These are phyloP conservation scores for Starmerella geochares DNA, from an alignment of 805 yeast species.

Conservation along the genomic window DNA sequence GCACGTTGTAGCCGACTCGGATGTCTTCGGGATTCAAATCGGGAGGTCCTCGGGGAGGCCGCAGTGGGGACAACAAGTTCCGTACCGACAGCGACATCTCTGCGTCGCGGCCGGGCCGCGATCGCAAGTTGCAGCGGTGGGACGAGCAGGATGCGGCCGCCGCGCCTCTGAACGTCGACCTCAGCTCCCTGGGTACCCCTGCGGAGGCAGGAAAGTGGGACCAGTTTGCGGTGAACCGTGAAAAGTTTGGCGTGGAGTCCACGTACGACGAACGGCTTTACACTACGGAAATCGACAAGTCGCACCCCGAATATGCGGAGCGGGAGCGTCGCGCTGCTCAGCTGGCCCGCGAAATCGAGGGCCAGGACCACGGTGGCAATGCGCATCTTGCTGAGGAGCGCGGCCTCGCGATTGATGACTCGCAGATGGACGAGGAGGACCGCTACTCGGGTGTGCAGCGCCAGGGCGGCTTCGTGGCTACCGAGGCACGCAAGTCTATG, in stretches of 20 bases:
- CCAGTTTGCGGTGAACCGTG: slow-evolving; percentile 85
- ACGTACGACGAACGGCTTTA: slow-evolving; percentile 76
- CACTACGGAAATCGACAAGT: slow-evolving; percentile 64
- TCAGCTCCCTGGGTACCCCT: slow-evolving; percentile 11
- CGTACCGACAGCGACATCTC: slow-evolving; percentile 83
- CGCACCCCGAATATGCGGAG: slow-evolving; percentile 61
- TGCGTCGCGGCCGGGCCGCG: slow-evolving; percentile 35
- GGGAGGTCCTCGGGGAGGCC: slow-evolving; percentile 8
- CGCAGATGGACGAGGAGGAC: slow-evolving; percentile 90
- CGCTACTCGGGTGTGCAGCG: slow-evolving; percentile 87
- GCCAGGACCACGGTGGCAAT: slow-evolving; percentile 52
- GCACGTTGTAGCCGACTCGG: slow-evolving; percentile 6
- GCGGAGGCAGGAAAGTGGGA: slow-evolving; percentile 50
- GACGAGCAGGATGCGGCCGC: slow-evolving; percentile 38
- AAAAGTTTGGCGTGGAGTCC: slow-evolving; percentile 78
- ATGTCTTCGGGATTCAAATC: slow-evolving; percentile 8
- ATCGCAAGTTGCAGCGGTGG: slow-evolving; percentile 78
- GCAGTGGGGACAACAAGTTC: slow-evolving; percentile 34
- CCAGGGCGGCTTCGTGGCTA: slow-evolving; percentile 16
- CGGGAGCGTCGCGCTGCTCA: slow-evolving; percentile 61
- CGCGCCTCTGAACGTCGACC: slow-evolving; percentile 16
- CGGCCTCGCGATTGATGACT: slow-evolving; percentile 63
- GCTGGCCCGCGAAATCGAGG: slow-evolving; percentile 75
- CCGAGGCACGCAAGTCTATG: slow-evolving; percentile 23
- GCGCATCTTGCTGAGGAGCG: slow-evolving; percentile 87